Base-by-base conservation (phyloP, 2,329 filamentous ascomycete species). In the Xylaria sp. region DNA sequence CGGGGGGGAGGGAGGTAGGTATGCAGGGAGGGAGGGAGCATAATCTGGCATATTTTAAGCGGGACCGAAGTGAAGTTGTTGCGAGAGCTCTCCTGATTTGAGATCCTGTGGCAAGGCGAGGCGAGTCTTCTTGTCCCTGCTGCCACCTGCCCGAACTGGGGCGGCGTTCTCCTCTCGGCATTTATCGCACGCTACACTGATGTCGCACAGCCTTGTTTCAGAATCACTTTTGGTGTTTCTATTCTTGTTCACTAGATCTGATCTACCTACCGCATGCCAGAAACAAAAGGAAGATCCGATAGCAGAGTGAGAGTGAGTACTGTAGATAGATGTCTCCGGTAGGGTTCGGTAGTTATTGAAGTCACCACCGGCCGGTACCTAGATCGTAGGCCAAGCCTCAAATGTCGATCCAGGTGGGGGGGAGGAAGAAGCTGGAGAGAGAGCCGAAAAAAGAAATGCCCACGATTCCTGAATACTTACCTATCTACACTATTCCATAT, bases 131-230 rank as follows among this genome's bases (percentile, higher is more conserved):
- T 43, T 64, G 55, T 51, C 60, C 55, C 20, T 52, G 57, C 25
- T 63, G 54, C 31, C 46, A 63, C 67, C 67, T 69, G 62, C 62
- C 66, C 57, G 39, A 36, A 62, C 62, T 66, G 51, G 62, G 66
- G 66, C 9, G 49, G 56, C 49, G 25, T 55, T 7, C 1, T 13
- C 18, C 36, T 25, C 62, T 62, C 62, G 51, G 62, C 62, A 65
- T 61, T 52, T 48, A 33, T 41, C 18, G 12, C 20, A 48, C 23
- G 39, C 59, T 46, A 60, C 60, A 63, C 55, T 56, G 13, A 46
- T n/a, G 61, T 25, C 57, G 61, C 66, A 69, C 67, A 66, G 67
- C 67, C 67, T 66, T 66, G 67, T 69, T 69, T 69, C 67, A 69
- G 46, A 54, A 13, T 58, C 0, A 5, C 15, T n/a, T 41, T 31